A percentile compares a stretch with the other conserved stretches of the same genome.
phyloP scores from a whole-genome alignment of 169 alveolate species.

The Babesia ovis region DNA sequence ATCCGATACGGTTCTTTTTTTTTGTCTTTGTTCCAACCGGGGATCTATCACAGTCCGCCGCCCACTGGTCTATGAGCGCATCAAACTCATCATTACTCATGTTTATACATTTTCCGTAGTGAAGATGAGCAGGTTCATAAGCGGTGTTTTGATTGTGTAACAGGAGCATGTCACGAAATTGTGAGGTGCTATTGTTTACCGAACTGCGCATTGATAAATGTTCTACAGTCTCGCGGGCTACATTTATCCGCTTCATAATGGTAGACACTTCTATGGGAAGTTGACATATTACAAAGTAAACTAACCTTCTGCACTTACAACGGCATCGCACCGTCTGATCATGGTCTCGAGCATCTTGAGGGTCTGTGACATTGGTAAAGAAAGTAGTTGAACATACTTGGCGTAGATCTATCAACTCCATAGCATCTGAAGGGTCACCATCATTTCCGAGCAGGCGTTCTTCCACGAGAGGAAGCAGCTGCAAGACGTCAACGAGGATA shows the following conservation, averaged over 20 bases:
- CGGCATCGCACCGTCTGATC: slow-evolving; percentile 40
- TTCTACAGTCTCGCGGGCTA: slow-evolving; percentile 63
- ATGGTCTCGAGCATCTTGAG: slow-evolving; percentile 50
- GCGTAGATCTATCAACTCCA: slow-evolving; percentile 35
- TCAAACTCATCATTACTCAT: slow-evolving; percentile 66
- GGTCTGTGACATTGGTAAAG: slow-evolving; percentile 6
- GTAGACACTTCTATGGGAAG: neutral
- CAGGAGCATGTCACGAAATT: slow-evolving; percentile 26
- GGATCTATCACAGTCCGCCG: slow-evolving; percentile 49
- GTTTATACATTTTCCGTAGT: slow-evolving; percentile 30
- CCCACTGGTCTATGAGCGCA: slow-evolving; percentile 63
- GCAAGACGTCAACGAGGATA: slow-evolving; percentile 36
- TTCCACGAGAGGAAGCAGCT: slow-evolving; percentile 55
- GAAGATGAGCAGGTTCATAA: neutral
- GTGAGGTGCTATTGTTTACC: neutral
- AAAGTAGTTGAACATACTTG: slow-evolving; percentile 9
- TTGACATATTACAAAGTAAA: neutral
- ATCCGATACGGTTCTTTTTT: neutral
- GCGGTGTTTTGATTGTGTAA: neutral
- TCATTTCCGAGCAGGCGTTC: slow-evolving; percentile 37
- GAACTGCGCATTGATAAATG: slow-evolving; percentile 7
- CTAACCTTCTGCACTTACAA: slow-evolving; percentile 46
- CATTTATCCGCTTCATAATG: slow-evolving; percentile 36
- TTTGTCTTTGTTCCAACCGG: neutral
- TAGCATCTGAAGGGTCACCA: slow-evolving; percentile 20